Evolutionary conservation across 2,329 filamentous ascomycete genomes (phyloP).

Genomic region (Pseudocercospora fijiensis): DNA sequence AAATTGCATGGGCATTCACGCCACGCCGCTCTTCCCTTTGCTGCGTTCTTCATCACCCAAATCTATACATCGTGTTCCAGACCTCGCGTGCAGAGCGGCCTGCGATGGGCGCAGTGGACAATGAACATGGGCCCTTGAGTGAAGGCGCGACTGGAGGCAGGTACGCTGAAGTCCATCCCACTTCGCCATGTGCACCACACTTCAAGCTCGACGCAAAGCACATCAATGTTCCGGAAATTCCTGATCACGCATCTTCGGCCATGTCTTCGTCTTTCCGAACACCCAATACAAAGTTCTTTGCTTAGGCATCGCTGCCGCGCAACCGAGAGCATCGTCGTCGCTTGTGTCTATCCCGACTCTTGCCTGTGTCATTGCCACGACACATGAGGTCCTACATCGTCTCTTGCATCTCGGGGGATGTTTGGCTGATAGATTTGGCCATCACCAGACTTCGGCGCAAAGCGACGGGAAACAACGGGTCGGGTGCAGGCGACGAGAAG

Average conservation of each 20-base stretch:
- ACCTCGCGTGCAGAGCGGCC: too few species aligned
- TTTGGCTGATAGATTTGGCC: not conserved
- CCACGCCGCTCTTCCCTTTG: too few species aligned
- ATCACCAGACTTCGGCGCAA: slow-evolving; percentile 1
- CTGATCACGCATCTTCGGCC: not conserved
- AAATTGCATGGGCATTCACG: too few species aligned
- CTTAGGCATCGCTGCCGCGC: not conserved
- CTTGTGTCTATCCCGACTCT: not conserved
- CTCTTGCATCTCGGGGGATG: not conserved
- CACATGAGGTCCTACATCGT: not conserved
- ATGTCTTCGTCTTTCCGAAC: not conserved
- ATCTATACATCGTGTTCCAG: too few species aligned
- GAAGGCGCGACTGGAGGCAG: not conserved
- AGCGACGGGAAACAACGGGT: not conserved
- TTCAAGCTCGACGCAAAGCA: not conserved
- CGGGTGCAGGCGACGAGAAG: not conserved
- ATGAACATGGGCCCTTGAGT: not conserved
- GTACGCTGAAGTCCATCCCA: not conserved
- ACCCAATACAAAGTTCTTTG: not conserved
- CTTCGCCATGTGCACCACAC: not conserved
- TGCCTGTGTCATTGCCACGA: not conserved
- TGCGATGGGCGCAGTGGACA: too few species aligned
- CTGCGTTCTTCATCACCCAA: too few species aligned
- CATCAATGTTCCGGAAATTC: not conserved
- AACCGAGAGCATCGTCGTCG: not conserved